Percentiles rank a stretch among this genome's conserved stretches.
Evolutionary conservation across 2,329 filamentous ascomycete genomes (phyloP).

Genomic region (Phialophora chinensis): DNA sequence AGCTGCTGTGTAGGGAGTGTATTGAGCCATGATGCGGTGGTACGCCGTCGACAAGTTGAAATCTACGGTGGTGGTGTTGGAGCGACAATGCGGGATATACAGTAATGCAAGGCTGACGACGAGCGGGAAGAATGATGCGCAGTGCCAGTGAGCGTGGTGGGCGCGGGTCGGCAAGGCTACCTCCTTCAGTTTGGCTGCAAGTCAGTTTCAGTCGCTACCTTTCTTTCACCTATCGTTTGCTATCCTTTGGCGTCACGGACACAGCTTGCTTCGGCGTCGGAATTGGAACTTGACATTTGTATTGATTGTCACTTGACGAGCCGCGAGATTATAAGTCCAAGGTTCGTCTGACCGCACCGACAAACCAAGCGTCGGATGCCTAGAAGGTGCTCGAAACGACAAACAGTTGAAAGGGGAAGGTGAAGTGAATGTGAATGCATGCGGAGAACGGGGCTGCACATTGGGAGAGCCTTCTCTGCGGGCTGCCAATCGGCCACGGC

Average conservation of each 20-base stretch:
- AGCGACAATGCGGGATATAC: constrained; percentile 3
- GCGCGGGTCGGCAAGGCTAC: not conserved
- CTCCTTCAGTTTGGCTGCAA: not conserved
- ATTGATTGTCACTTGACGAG: not conserved
- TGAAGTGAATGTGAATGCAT: constrained; percentile 16
- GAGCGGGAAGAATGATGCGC: not conserved
- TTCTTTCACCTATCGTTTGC: constrained; percentile 11
- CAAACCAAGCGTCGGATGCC: constrained; percentile 1
- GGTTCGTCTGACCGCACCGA: not conserved
- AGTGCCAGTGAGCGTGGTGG: not conserved
- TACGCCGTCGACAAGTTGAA: not conserved
- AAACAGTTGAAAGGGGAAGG: constrained; percentile 10
- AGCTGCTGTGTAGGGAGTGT: constrained; percentile 19
- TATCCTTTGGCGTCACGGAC: constrained; percentile 18
- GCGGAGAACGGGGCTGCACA: constrained; percentile 2
- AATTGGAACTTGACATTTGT: constrained; percentile 17
- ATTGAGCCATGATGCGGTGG: constrained; percentile 21
- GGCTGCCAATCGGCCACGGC: constrained; percentile 14
- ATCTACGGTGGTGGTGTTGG: constrained; percentile 5
- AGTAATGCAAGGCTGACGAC: constrained; percentile 3
- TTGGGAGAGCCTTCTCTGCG: constrained; percentile 31
- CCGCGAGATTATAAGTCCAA: not conserved
- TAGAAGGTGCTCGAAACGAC: constrained; percentile 30
- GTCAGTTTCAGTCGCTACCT: not conserved
- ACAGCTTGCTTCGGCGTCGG: constrained; percentile 23